Conservation (phyloP, 176 grass and related monocot genomes). For the sorghum (Sorghum bicolor) region DNA sequence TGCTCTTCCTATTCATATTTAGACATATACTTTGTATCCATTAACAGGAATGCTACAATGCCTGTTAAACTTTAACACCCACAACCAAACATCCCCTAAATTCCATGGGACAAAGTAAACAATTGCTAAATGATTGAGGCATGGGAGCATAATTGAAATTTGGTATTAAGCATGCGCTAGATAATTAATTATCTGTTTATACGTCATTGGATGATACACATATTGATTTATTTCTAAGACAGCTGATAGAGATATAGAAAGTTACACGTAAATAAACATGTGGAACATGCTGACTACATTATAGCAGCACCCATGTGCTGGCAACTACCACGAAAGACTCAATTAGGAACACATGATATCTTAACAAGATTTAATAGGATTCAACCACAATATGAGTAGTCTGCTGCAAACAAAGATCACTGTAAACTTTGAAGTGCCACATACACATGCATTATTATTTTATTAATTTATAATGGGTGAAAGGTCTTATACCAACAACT, state of each 20-base stretch:
- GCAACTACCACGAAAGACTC: background rate
- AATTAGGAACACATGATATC: background rate
- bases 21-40: background rate
- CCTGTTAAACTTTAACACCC: too few species aligned
- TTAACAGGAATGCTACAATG: too few species aligned
- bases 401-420: slow-evolving; percentile 5
- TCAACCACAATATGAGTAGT: background rate
- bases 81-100: too few species aligned
- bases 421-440: background rate
- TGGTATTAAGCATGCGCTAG: background rate
- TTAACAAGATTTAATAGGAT: background rate
- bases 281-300: background rate
- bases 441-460: background rate
- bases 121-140: background rate
- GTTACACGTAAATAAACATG: background rate
- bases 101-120: background rate
- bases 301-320: background rate
- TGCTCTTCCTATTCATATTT: background rate
- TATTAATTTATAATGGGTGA: background rate
- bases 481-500: slow-evolving; percentile 9
- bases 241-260: background rate
- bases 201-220: background rate
- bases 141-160: background rate
- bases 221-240: background rate
- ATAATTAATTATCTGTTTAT: background rate